Conservation (phyloP, 2,329 filamentous ascomycete species). For the Endoconidiophora laricicola region DNA sequence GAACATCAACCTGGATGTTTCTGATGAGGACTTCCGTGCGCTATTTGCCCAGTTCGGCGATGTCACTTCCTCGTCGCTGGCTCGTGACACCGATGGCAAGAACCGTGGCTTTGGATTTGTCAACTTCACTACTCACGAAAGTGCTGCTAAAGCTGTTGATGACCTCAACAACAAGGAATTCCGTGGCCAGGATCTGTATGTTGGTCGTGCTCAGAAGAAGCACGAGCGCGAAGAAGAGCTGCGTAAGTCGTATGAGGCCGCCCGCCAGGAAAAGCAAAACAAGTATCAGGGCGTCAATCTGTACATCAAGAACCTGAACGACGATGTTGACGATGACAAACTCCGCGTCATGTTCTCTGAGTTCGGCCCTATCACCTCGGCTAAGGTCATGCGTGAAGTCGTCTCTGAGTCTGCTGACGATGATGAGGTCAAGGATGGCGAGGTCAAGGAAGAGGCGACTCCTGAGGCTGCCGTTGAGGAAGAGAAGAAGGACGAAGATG, state of each 20-base stretch:
- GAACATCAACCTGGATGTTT: slow-evolving; percentile 75
- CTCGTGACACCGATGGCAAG: slow-evolving; percentile 77
- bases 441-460: slow-evolving; percentile 24
- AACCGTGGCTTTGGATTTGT: slow-evolving; percentile 92
- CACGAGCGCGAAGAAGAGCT: slow-evolving; percentile 99
- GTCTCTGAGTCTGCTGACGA: slow-evolving; percentile 38
- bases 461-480: slow-evolving; percentile 34
- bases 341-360: slow-evolving; percentile 82
- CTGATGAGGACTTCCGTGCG: slow-evolving; percentile 85
- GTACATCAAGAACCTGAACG: slow-evolving; percentile 97
- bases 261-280: slow-evolving; percentile 91
- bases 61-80: slow-evolving; percentile 88
- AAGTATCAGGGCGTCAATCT: slow-evolving; percentile 99
- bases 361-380: slow-evolving; percentile 90
- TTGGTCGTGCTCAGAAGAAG: slow-evolving; percentile 98
- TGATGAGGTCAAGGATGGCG: slow-evolving; percentile 33
- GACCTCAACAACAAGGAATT: slow-evolving; percentile 84
- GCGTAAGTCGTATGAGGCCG: slow-evolving; percentile 95
- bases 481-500: slow-evolving; percentile 35
- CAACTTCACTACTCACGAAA: slow-evolving; percentile 86
- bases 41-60: slow-evolving; percentile 86
- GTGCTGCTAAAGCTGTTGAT: slow-evolving; percentile 71
- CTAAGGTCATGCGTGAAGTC: slow-evolving; percentile 96
- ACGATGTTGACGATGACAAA: slow-evolving; percentile 96
- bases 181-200: slow-evolving; percentile 89